Percentiles rank a stretch among this genome's conserved stretches.
Evolutionary conservation across 1,139 yeast genomes (phyloP).

Genomic region (Saccharomyces uvarum): DNA sequence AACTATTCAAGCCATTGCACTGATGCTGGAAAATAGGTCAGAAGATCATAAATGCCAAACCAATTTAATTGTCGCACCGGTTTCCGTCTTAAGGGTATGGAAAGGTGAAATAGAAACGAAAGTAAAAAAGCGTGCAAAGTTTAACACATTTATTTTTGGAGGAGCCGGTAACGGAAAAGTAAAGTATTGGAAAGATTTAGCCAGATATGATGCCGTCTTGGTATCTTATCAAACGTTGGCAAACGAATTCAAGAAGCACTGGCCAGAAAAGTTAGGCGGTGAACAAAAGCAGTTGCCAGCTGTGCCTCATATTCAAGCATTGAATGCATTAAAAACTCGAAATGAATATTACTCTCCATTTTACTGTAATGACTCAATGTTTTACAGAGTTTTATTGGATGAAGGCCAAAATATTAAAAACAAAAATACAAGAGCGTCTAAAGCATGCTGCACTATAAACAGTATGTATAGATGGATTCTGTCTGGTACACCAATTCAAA

Average conservation of each 20-base stretch:
- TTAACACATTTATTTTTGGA: constrained; percentile 56
- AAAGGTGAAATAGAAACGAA: constrained; percentile 62
- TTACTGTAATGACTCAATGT: constrained; percentile 45
- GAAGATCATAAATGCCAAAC: constrained; percentile 38
- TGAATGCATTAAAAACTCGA: constrained; percentile 29
- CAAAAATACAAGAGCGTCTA: constrained; percentile 56
- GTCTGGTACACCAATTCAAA: constrained; percentile 95
- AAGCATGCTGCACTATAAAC: constrained; percentile 53
- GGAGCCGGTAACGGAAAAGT: constrained; percentile 41
- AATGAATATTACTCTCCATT: constrained; percentile 58
- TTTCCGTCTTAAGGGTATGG: constrained; percentile 81
- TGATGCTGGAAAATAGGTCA: constrained; percentile 53
- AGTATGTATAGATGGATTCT: constrained; percentile 65
- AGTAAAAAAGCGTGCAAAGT: constrained; percentile 40
- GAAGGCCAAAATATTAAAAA: constrained; percentile 90
- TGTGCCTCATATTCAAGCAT: constrained; percentile 36
- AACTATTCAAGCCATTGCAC: constrained; percentile 72
- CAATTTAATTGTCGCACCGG: constrained; percentile 78
- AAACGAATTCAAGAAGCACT: constrained; percentile 59
- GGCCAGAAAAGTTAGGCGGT: constrained; percentile 23
- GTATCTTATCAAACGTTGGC: constrained; percentile 70
- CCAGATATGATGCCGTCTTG: constrained; percentile 61
- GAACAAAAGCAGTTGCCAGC: constrained; percentile 27
- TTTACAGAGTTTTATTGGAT: constrained; percentile 70
- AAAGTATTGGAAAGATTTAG: constrained; percentile 40